phyloP scores from a whole-genome alignment of 257 asterid species.

The Scutellaria minor region DNA sequence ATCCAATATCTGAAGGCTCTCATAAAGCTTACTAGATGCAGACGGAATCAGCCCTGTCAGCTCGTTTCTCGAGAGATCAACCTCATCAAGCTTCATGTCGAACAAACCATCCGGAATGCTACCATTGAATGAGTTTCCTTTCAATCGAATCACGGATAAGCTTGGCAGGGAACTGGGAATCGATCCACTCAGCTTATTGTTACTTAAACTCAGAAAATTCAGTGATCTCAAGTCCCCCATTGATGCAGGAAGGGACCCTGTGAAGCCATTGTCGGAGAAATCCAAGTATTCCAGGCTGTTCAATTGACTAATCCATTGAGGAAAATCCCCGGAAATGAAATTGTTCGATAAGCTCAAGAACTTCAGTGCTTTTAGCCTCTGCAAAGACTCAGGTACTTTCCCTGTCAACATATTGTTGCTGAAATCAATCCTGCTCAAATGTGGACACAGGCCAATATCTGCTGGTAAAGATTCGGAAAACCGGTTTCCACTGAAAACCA shows the following conservation, averaged over 20 bases:
- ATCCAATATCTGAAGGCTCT: slow-evolving; percentile 66
- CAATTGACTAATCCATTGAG: slow-evolving; percentile 65
- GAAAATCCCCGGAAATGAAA: slow-evolving; percentile 66
- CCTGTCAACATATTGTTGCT: slow-evolving; percentile 62
- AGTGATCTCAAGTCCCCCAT: slow-evolving; percentile 59
- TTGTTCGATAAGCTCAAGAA: slow-evolving; percentile 57
- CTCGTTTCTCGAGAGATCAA: slow-evolving; percentile 77
- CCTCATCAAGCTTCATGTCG: slow-evolving; percentile 62
- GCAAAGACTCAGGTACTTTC: slow-evolving; percentile 58
- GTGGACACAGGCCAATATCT: slow-evolving; percentile 82
- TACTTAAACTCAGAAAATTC: slow-evolving; percentile 45
- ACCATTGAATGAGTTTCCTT: slow-evolving; percentile 62
- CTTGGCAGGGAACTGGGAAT: slow-evolving; percentile 62
- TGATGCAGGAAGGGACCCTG: slow-evolving; percentile 61
- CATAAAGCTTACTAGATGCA: slow-evolving; percentile 59
- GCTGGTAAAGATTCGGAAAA: slow-evolving; percentile 68
- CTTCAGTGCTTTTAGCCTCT: slow-evolving; percentile 46
- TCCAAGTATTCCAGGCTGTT: slow-evolving; percentile 56
- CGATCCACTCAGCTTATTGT: slow-evolving; percentile 56
- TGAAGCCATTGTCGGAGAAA: slow-evolving; percentile 61
- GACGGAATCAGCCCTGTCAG: slow-evolving; percentile 66
- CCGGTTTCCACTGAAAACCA: slow-evolving; percentile 54
- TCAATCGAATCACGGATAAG: slow-evolving; percentile 56
- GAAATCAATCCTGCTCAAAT: slow-evolving; percentile 57
- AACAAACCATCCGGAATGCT: slow-evolving; percentile 66